These are phyloP conservation scores for Tuber aestivum DNA, from an alignment of 495 filamentous ascomycete genomes.

Conservation along the genomic window DNA sequence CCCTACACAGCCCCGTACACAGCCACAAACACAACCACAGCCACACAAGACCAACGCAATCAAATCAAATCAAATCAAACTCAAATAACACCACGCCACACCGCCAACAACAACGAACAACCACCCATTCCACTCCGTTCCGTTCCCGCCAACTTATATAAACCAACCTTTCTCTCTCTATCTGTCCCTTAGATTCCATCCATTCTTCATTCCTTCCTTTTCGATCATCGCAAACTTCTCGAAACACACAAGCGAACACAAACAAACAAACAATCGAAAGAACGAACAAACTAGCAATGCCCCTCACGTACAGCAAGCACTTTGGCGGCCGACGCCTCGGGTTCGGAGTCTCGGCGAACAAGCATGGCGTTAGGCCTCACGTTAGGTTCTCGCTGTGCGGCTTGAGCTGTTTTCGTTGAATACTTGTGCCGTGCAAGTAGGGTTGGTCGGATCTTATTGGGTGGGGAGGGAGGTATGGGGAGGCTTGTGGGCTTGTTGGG, in stretches of 20 bases:
- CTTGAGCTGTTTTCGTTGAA: constrained; percentile 40
- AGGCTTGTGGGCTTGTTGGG: neutral
- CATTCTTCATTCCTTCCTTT: too few species aligned
- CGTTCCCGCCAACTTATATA: neutral
- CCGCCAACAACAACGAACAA: too few species aligned
- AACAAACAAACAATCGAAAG: constrained; percentile 6
- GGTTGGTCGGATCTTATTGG: too few species aligned
- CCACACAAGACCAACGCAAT: neutral
- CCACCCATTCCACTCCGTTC: too few species aligned
- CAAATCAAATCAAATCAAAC: too few species aligned
- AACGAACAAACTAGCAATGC: constrained; percentile 22
- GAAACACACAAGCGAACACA: too few species aligned
- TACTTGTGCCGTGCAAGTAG: neutral
- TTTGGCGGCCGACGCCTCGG: constrained; percentile 33
- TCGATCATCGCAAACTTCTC: too few species aligned
- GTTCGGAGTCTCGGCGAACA: constrained; percentile 36
- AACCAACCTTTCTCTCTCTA: neutral
- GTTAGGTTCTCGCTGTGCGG: constrained; percentile 38
- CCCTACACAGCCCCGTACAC: too few species aligned
- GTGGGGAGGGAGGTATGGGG: too few species aligned
- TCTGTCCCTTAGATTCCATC: neutral
- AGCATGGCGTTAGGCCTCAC: constrained; percentile 36
- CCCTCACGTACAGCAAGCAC: constrained; percentile 32
- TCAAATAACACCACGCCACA: neutral
- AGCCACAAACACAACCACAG: too few species aligned